Evolutionary conservation across 768 basidiomycete genomes (phyloP), one percentile per base, ranked within the genome.

Genomic region (Russula virescens): DNA sequence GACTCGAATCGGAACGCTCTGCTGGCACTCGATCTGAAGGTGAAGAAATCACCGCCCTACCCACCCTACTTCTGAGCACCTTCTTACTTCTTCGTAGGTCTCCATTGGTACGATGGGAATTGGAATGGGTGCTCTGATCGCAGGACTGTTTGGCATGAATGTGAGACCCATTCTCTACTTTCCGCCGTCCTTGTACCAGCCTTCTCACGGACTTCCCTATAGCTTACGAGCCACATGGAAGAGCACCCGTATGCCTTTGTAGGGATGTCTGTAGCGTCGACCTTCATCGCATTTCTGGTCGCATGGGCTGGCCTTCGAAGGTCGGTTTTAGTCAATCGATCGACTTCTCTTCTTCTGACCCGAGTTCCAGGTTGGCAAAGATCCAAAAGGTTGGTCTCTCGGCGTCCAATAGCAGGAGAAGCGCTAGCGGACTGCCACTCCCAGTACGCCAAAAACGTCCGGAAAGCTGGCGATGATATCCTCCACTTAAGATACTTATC

Each of bases 91-190:
- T 45, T 55, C 25, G 5, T 13, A 90, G 88, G 85, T 97, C 14
- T 95, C 94, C n/a, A 98, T 98, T 62, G 83, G 84, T 40, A 98
- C 96, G 0, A 85, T 98, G 76, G 96, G 96, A 0, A 81, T 98
- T 61, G 95, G 95, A 13, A 82, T 86, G 31, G 94, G 95, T 3
- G 93, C 95, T 18, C 78, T 98, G 40, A 76, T 96, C 8, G 94
- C 94, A 51, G 94, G 95, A 6, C 71, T 97, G 4, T 96, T 98
- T 68, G 95, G 95, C 18, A 98, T 98, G 95, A 98, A 97, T 73
- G 94, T 95, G 71, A 70, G 91, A 76, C 21, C 49, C 52, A 14
- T 64, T 69, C 28, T 42, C 34, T 58, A 61, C 52, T 48, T 58
- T 51, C 52, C 53, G 40, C 25, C 49, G 13, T 18, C 43, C 2